Evolutionary conservation across 106 monocot species (phyloP).

Genomic region (Acorus calamus): DNA sequence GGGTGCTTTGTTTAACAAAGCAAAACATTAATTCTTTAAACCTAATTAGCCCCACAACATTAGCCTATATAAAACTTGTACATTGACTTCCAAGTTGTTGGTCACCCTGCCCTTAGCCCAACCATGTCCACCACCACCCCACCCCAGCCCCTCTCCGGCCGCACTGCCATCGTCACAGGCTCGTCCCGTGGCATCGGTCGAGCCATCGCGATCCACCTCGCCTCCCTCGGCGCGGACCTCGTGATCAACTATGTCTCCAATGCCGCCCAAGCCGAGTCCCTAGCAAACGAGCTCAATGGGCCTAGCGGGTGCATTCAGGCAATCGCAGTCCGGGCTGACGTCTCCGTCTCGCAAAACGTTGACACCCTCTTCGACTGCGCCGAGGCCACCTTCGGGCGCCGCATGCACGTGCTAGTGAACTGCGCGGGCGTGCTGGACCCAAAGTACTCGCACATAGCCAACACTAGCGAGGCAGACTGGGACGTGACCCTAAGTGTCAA

Average conservation of each 20-base stretch:
- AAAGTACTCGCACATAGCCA: constrained; percentile 18
- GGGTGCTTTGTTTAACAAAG: too few species aligned
- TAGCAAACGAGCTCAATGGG: constrained; percentile 16
- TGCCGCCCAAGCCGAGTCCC: constrained; percentile 31
- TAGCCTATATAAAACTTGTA: too few species aligned
- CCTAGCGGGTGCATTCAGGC: constrained; percentile 5
- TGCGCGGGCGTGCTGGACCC: constrained; percentile 25
- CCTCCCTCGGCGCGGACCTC: constrained; percentile 48
- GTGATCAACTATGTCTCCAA: constrained; percentile 41
- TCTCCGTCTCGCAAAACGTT: constrained; percentile 17
- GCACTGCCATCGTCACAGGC: too few species aligned
- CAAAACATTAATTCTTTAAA: too few species aligned
- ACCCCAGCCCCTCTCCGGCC: too few species aligned
- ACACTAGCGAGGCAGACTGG: constrained; percentile 13
- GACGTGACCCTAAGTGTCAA: constrained; percentile 21
- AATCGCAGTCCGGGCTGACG: constrained; percentile 18
- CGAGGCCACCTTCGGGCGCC: constrained; percentile 8
- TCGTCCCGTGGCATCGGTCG: constrained; percentile 55
- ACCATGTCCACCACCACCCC: too few species aligned
- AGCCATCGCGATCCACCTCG: constrained; percentile 38
- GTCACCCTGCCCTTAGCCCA: too few species aligned
- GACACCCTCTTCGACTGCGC: constrained; percentile 20
- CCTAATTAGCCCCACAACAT: too few species aligned
- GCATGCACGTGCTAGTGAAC: constrained; percentile 23
- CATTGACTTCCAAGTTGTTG: too few species aligned